phyloP scores from a whole-genome alignment of 306 rosid species.

The Echinosophora koreensis region DNA sequence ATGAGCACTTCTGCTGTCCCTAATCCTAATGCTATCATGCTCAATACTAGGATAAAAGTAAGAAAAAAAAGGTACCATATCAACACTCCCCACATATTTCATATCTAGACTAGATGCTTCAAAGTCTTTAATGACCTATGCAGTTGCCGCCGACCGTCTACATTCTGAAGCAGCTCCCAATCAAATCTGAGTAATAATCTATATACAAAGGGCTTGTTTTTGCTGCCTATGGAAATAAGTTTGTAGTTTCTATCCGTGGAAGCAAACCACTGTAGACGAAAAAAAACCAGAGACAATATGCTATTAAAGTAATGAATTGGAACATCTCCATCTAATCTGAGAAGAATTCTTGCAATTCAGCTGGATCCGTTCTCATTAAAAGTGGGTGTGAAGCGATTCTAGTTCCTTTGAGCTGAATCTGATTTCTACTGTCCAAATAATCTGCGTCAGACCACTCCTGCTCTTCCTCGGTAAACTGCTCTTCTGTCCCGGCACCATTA shows the following conservation, averaged over 20 bases:
- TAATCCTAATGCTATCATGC: slow-evolving; percentile 9
- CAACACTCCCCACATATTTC: slow-evolving; percentile 21
- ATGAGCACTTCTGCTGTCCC: neutral
- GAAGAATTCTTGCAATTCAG: slow-evolving; percentile 74
- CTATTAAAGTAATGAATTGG: neutral
- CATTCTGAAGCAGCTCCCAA: slow-evolving; percentile 36
- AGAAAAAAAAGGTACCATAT: neutral
- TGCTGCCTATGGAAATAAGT: neutral
- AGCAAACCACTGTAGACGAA: slow-evolving; percentile 22
- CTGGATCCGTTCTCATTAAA: slow-evolving; percentile 51
- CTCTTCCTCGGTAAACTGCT: slow-evolving; percentile 58
- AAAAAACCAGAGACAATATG: neutral
- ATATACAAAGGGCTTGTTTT: slow-evolving; percentile 47
- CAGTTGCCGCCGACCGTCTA: slow-evolving; percentile 5
- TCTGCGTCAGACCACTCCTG: slow-evolving; percentile 59
- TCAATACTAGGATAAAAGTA: neutral
- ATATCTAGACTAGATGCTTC: slow-evolving; percentile 56
- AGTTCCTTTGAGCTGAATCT: slow-evolving; percentile 41
- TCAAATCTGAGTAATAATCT: slow-evolving; percentile 27
- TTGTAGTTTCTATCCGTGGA: slow-evolving; percentile 5
- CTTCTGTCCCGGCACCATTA: slow-evolving; percentile 42
- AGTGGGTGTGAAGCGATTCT: slow-evolving; percentile 46
- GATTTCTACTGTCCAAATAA: slow-evolving; percentile 50
- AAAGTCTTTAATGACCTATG: slow-evolving; percentile 43
- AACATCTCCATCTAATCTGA: slow-evolving; percentile 57